Evolutionary conservation across 139 green algal species (phyloP).

Genomic region (Chlamydomonas incerta): DNA sequence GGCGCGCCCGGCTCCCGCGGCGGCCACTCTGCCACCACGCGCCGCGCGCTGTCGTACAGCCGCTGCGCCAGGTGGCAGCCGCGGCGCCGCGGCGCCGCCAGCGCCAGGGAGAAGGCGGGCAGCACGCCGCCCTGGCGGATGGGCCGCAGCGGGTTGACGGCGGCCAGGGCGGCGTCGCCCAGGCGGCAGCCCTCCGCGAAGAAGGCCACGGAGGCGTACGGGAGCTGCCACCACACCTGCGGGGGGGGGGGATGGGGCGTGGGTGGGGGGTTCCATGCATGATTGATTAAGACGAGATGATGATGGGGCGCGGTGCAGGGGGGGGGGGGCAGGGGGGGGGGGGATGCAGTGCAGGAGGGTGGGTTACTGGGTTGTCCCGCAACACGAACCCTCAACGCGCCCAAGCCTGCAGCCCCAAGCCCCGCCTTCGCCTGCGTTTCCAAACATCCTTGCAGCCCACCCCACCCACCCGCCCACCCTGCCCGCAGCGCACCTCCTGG

Average conservation of each 20-base stretch:
- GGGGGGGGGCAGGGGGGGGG: too few relatives aligned
- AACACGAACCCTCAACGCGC: too few relatives aligned
- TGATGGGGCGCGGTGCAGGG: too few relatives aligned
- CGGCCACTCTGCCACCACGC: slow-evolving; percentile 28
- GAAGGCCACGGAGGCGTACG: slow-evolving; percentile 47
- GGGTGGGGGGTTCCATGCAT: too few relatives aligned
- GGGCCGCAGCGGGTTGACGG: slow-evolving; percentile 30
- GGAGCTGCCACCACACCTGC: slow-evolving; percentile 60
- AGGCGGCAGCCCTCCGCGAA: slow-evolving; percentile 45
- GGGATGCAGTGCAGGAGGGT: too few relatives aligned
- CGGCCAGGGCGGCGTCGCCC: background rate
- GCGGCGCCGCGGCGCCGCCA: background rate
- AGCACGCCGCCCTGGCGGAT: slow-evolving; percentile 25
- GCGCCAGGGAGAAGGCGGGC: slow-evolving; percentile 11
- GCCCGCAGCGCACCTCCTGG: background rate
- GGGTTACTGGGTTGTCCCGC: too few relatives aligned
- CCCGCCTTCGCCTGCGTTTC: too few relatives aligned
- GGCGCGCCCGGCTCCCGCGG: slow-evolving; percentile 20
- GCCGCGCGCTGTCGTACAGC: background rate
- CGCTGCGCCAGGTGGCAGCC: background rate
- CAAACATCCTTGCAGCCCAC: too few relatives aligned
- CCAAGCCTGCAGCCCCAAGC: too few relatives aligned
- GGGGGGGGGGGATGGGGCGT: too few relatives aligned
- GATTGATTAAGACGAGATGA: too few relatives aligned
- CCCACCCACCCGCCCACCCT: too few relatives aligned